Evolutionary conservation across 305 asterid genomes (phyloP).

Genomic region (Euphrasia arctica): DNA sequence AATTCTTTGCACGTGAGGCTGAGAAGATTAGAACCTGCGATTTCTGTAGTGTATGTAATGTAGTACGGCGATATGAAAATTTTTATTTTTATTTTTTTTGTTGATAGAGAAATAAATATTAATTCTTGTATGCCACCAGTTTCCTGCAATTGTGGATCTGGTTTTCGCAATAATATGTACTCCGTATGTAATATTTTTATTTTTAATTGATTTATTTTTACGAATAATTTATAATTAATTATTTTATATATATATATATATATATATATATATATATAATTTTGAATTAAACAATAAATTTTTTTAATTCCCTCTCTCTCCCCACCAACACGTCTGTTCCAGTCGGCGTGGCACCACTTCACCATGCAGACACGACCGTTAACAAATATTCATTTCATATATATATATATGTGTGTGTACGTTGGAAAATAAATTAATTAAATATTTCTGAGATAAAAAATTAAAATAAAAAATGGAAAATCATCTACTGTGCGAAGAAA

Average conservation of each 20-base stretch:
- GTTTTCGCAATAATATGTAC: not conserved
- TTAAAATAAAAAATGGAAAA: conserved; percentile 30
- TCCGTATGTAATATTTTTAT: too few relatives aligned
- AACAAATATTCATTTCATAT: conserved; percentile 28
- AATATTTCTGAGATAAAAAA: not conserved
- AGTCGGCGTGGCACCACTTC: too few relatives aligned
- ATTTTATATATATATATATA: too few relatives aligned
- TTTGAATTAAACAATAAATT: too few relatives aligned
- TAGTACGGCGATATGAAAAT: not conserved
- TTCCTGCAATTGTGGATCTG: not conserved
- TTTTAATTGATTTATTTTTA: too few relatives aligned
- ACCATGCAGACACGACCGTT: conserved; percentile 18
- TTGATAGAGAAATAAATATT: not conserved
- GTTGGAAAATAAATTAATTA: conserved; percentile 1
- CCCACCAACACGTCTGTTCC: too few relatives aligned
- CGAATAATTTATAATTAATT: too few relatives aligned
- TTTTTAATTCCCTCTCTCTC: too few relatives aligned
- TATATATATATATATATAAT: too few relatives aligned
- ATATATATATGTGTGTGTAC: not conserved
- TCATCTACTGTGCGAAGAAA: conserved; percentile 32
- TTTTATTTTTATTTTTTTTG: not conserved
- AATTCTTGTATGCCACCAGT: not conserved
- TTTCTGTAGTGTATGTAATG: not conserved
- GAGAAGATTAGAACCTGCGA: conserved; percentile 4
- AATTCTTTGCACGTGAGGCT: not conserved